Conservation (phyloP, 805 yeast species). For the Cyberlindnera xishuangbannaensis region DNA sequence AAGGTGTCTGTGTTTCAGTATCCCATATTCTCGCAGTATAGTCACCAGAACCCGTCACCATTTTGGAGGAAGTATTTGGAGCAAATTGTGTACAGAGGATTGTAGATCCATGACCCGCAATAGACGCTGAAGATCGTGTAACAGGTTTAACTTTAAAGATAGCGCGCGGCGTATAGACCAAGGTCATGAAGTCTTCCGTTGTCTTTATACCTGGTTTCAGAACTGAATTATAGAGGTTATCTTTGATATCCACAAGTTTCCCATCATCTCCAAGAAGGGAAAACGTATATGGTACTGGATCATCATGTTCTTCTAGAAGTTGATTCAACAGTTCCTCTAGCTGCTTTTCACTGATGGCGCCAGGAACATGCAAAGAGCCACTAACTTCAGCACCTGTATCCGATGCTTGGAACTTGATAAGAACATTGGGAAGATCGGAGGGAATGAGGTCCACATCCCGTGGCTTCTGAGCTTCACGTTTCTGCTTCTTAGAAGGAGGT, state of each 20-base stretch:
- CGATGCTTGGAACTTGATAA: conserved; percentile 85
- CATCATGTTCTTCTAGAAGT: conserved; percentile 56
- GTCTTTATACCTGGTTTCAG: conserved; percentile 82
- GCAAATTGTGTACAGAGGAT: conserved; percentile 91
- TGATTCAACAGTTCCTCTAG: conserved; percentile 84
- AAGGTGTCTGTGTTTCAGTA: conserved; percentile 89
- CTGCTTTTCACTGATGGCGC: conserved; percentile 77
- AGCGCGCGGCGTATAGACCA: conserved; percentile 91
- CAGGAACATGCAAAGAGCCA: conserved; percentile 86
- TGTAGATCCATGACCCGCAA: conserved; percentile 93
- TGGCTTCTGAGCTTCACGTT: conserved; percentile 74
- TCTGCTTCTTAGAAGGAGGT: conserved; percentile 88
- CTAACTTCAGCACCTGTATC: conserved; percentile 88
- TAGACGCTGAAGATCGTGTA: conserved; percentile 86
- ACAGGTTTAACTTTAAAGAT: conserved; percentile 89
- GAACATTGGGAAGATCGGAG: conserved; percentile 75
- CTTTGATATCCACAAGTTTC: conserved; percentile 63
- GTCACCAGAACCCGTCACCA: conserved; percentile 97
- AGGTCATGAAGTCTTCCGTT: conserved; percentile 88
- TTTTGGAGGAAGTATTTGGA: conserved; percentile 75
- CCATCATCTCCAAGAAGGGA: conserved; percentile 50
- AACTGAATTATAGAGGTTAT: conserved; percentile 72
- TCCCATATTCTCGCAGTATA: conserved; percentile 96
- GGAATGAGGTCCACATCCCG: conserved; percentile 73
- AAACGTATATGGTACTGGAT: conserved; percentile 83